Evolutionary conservation across 306 rosid species (phyloP).

Genomic region (Dicorynia guianensis): DNA sequence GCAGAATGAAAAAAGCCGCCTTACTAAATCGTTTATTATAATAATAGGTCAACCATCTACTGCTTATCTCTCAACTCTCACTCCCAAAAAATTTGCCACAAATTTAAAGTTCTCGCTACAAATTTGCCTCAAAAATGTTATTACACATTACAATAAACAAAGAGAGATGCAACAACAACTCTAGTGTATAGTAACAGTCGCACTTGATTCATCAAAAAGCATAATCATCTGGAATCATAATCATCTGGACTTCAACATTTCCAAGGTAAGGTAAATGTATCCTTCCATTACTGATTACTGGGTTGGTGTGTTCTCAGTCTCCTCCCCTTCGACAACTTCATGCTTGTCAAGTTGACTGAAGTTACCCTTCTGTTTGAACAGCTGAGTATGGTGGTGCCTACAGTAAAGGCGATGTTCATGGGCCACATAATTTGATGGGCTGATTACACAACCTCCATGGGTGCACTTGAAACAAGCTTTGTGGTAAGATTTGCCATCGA

Average conservation of each 20-base stretch:
- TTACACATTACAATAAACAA: conserved; percentile 25
- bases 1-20: conserved; percentile 20
- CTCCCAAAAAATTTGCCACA: conserved; percentile 43
- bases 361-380: conserved; percentile 90
- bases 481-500: conserved; percentile 85
- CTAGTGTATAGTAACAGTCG: conserved; percentile 36
- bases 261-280: conserved; percentile 11
- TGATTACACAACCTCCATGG: conserved; percentile 91
- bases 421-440: conserved; percentile 91
- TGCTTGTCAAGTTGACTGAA: conserved; percentile 80
- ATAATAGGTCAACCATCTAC: conserved; percentile 24
- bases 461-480: conserved; percentile 83
- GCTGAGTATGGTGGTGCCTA: conserved; percentile 90
- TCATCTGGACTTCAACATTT: conserved; percentile 1
- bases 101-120: not conserved
- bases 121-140: conserved; percentile 8
- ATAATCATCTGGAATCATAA: conserved; percentile 19
- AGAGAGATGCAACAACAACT: conserved; percentile 26
- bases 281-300: conserved; percentile 30
- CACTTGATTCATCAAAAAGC: conserved; percentile 25
- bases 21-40: conserved; percentile 34
- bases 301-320: conserved; percentile 54
- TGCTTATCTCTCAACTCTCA: conserved; percentile 39
- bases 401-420: conserved; percentile 90
- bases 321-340: conserved; percentile 48